Evolutionary conservation across 331 rosid species (phyloP), one percentile per base, ranked within the genome.

Genomic region (Spiraea crenata): DNA sequence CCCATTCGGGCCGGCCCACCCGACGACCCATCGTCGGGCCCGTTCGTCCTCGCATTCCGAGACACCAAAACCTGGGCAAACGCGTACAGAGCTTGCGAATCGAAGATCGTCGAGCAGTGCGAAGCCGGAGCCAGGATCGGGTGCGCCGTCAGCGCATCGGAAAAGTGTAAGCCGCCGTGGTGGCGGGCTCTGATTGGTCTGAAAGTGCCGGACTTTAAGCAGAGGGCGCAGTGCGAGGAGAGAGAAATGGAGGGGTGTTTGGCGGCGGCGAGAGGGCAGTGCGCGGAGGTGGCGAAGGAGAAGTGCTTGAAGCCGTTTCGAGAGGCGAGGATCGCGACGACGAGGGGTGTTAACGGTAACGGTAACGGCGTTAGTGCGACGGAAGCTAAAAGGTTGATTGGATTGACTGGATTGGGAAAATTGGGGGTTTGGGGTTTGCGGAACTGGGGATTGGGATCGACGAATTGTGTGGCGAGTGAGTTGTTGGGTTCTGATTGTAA

Each of bases 71-170:
- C 96, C 10, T 90, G 95, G 96, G 73, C 82, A 10, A 69, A 81
- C 15, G 84, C 91, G 9, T 85, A 73, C 81, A 25, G n/a, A 45
- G 65, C 74, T 9, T 79, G 90, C 82, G 76, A 86, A 82, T 81
- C 82, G 0, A 87, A 81, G 72, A 80, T 92, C 10, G 47, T 80
- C 3, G 74, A 70, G 59, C 96, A 86, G 86, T 92, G 96, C 72
- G 84, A 72, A 69, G 80, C 78, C 35, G 93, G 91, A 5, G 89
- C 93, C 4, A 81, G 96, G 82, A 80, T 90, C 57, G 96, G 91
- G 14, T 92, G 98, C 67, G 85, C 96, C 2, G 72, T 92, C 34
- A 78, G 71, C 63, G 90, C 96, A 11, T 83, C 96, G 47, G 69
- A 65, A 59, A 82, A 63, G 63, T 88, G 96, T 11, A 88, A 84